A percentile compares a stretch with the other conserved stretches of the same genome.
These are phyloP conservation scores for Anthracocystis setariae DNA, from an alignment of 1,284 basidiomycete genomes.

Conservation along the genomic window DNA sequence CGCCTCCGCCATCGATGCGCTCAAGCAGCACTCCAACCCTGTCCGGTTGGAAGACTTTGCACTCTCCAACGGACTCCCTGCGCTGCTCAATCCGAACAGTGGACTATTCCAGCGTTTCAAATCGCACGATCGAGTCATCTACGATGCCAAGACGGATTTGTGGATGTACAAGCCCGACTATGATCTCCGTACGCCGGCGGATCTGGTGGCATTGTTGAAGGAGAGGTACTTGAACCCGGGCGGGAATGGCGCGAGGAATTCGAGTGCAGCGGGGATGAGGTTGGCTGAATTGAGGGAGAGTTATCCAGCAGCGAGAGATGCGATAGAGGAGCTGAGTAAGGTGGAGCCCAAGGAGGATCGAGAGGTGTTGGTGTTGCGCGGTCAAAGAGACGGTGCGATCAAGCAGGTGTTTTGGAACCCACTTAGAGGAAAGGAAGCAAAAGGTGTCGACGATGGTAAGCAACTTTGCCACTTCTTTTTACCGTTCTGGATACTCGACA, in stretches of 20 bases:
- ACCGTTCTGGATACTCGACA: too few relatives aligned
- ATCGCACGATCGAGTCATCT: slow-evolving; percentile 79
- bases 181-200: slow-evolving; percentile 82
- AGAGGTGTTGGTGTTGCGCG: slow-evolving; percentile 84
- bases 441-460: slow-evolving; percentile 80
- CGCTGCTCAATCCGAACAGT: slow-evolving; percentile 75
- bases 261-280: slow-evolving; percentile 74
- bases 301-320: slow-evolving; percentile 79
- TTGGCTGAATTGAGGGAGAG: slow-evolving; percentile 85
- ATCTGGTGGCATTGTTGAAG: slow-evolving; percentile 79
- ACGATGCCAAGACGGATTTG: slow-evolving; percentile 82
- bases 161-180: slow-evolving; percentile 89
- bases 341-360: slow-evolving; percentile 75
- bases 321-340: slow-evolving; percentile 58
- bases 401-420: slow-evolving; percentile 90
- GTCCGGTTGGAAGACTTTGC: slow-evolving; percentile 86
- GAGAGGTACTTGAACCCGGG: slow-evolving; percentile 52
- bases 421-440: slow-evolving; percentile 79
- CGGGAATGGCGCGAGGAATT: slow-evolving; percentile 31
- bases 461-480: background rate
- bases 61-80: slow-evolving; percentile 78
- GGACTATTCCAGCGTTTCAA: slow-evolving; percentile 80
- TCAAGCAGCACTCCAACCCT: slow-evolving; percentile 78
- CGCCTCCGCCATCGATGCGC: slow-evolving; percentile 81
- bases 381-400: slow-evolving; percentile 78